These are phyloP conservation scores for Lyophyllum shimeji DNA, from an alignment of 768 basidiomycete species.

Conservation along the genomic window DNA sequence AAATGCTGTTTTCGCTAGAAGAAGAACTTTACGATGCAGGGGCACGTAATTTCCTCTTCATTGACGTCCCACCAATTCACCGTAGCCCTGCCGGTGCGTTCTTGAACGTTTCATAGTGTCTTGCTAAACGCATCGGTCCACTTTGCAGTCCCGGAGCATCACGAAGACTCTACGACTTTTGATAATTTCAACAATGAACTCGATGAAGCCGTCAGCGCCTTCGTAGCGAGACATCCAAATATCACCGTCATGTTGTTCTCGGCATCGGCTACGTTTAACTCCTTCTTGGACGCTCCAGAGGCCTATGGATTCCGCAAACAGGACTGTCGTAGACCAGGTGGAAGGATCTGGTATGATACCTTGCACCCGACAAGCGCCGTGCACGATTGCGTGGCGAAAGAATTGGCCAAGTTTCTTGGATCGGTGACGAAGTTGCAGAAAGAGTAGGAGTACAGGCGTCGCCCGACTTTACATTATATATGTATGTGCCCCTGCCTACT, in stretches of 20 bases:
- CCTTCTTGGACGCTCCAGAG: conserved; percentile 45
- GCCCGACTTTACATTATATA: too few relatives aligned
- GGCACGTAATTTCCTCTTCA: conserved; percentile 55
- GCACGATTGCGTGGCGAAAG: conserved; percentile 47
- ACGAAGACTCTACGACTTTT: neutral
- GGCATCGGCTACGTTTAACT: conserved; percentile 43
- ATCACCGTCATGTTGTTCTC: conserved; percentile 50
- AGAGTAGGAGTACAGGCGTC: too few relatives aligned
- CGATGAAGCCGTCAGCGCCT: conserved; percentile 27
- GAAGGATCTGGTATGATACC: conserved; percentile 50
- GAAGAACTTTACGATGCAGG: conserved; percentile 48
- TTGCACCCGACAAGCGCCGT: conserved; percentile 54
- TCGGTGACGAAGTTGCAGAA: conserved; percentile 3
- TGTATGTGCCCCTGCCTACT: too few relatives aligned
- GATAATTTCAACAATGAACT: conserved; percentile 48
- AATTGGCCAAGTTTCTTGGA: conserved; percentile 38
- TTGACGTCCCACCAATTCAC: conserved; percentile 58
- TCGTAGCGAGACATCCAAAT: conserved; percentile 41
- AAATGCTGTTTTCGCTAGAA: conserved; percentile 43
- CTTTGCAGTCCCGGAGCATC: neutral
- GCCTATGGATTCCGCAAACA: conserved; percentile 35
- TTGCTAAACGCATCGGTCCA: neutral
- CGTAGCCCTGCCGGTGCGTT: conserved; percentile 42
- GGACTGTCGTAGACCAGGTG: conserved; percentile 32
- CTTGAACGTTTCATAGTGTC: neutral